A percentile compares a stretch with the other conserved stretches of the same genome.
Evolutionary conservation across 2,329 filamentous ascomycete genomes (phyloP).

Genomic region (Teratosphaeria pseudoeucalypti): DNA sequence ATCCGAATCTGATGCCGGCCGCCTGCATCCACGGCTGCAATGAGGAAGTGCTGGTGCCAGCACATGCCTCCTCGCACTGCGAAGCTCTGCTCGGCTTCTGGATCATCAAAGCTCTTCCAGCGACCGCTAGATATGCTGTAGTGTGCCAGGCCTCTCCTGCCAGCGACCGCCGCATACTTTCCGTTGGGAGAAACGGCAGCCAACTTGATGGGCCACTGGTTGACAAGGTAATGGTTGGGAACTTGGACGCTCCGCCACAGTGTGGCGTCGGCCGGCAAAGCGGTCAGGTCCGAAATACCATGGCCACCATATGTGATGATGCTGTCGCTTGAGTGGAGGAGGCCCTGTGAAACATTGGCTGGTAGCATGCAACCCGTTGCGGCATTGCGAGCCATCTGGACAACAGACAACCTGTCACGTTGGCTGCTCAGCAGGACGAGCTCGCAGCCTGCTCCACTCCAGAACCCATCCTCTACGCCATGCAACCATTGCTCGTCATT

Average conservation of each 20-base stretch:
- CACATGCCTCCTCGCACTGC: constrained; percentile 93
- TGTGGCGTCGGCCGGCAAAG: constrained; percentile 82
- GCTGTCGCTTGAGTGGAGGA: constrained; percentile 78
- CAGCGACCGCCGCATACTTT: constrained; percentile 92
- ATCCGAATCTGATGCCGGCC: constrained; percentile 71
- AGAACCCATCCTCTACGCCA: constrained; percentile 66
- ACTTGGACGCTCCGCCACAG: constrained; percentile 92
- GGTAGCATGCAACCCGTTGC: constrained; percentile 84
- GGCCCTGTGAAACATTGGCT: constrained; percentile 78
- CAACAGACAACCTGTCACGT: constrained; percentile 70
- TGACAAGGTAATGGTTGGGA: constrained; percentile 70
- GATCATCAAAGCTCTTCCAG: constrained; percentile 88
- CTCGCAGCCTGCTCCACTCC: constrained; percentile 81
- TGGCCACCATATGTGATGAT: constrained; percentile 91
- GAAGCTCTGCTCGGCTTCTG: constrained; percentile 76
- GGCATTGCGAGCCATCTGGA: constrained; percentile 93
- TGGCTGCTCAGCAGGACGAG: constrained; percentile 58
- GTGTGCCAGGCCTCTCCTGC: constrained; percentile 79
- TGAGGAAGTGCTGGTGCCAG: constrained; percentile 92
- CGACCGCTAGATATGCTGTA: constrained; percentile 90
- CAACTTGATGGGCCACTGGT: constrained; percentile 87
- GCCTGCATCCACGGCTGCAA: constrained; percentile 83
- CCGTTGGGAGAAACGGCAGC: constrained; percentile 86
- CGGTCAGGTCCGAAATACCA: constrained; percentile 79
- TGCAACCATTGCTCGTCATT: constrained; percentile 79